Evolutionary conservation across 306 rosid species (phyloP).

Genomic region (Dryas drummondii): DNA sequence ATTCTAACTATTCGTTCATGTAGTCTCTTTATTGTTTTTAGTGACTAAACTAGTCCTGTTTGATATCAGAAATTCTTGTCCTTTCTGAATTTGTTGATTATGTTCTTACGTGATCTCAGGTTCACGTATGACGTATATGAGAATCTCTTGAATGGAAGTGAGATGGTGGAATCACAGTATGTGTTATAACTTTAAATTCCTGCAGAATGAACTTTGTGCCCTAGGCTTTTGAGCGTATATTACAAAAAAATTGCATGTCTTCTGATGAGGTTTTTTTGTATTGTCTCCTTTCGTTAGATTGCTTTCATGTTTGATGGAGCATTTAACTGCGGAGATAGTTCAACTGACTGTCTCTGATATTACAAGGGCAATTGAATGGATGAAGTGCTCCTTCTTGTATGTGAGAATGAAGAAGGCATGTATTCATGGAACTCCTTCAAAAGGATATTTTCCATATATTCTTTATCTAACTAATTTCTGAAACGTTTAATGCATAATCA

Average conservation of each 20-base stretch:
- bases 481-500: slow-evolving; percentile 31
- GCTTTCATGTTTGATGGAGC: slow-evolving; percentile 88
- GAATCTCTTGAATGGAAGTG: slow-evolving; percentile 92
- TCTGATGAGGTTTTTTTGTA: slow-evolving; percentile 22
- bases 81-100: slow-evolving; percentile 22
- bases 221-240: slow-evolving; percentile 21
- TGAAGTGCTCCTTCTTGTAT: slow-evolving; percentile 82
- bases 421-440: slow-evolving; percentile 12
- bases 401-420: slow-evolving; percentile 88
- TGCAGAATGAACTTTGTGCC: slow-evolving; percentile 10
- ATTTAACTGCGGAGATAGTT: slow-evolving; percentile 94
- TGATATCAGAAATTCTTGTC: not conserved
- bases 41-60: not conserved
- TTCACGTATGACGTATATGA: slow-evolving; percentile 91
- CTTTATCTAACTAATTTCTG: slow-evolving; percentile 16
- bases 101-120: slow-evolving; percentile 44
- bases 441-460: slow-evolving; percentile 19
- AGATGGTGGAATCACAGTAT: slow-evolving; percentile 96
- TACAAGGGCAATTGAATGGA: slow-evolving; percentile 93
- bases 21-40: not conserved
- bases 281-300: slow-evolving; percentile 47
- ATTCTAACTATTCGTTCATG: slow-evolving; percentile 9
- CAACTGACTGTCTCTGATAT: slow-evolving; percentile 87
- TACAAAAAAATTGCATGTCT: slow-evolving; percentile 9
- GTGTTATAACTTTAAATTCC: slow-evolving; percentile 31